Evolutionary conservation across 768 basidiomycete genomes (phyloP), one percentile per base, ranked within the genome.

Genomic region (Xerocomus spinulosus): DNA sequence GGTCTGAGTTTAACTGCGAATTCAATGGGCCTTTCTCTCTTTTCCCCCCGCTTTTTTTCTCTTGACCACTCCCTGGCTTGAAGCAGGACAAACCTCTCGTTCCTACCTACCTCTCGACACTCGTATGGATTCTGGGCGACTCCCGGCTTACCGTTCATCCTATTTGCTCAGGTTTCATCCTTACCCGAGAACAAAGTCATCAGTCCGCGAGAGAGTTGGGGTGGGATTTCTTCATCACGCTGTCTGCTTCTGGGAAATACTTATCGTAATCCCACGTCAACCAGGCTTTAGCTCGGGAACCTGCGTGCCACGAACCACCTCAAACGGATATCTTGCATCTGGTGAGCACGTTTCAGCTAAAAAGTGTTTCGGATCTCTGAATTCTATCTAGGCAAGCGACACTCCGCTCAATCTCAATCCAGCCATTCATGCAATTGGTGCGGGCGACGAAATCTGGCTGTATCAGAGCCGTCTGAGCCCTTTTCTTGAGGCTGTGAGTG

Each of bases 141-240:
- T 66, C 0, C 66, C 64, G 0, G 41, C 57, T 32, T 66, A 67
- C 40, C 59, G 64, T 12, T 64, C 61, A 2, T 66, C 64, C 0
- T 53, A 68, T 25, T 36, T 68, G 5, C 36, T 61, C 23, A 48
- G 64, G 17, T 68, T 51, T 18, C 63, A 64, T 48, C 63, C 63
- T 29, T 64, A 64, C 48, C 63, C 63, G 35, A 61, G 65, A 30
- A 36, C 40, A 24, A 59, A 54, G 20, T 44, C 30, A 2, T 59
- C 56, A 45, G 23, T 29, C 32, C 61, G 52, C 53, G 64, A 66
- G 56, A 63, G 50, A 50, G 38, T 64, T n/a, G 6, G 25, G 53
- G 66, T 64, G 40, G n/a, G 50, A 44, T 37, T 17, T 34, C n/a
- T 45, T 44, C 14, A 10, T 44, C 17, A 50, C 25, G 7, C 45